Base-by-base conservation (phyloP, 139 green algal genomes). In the Picochlorum costavermella region DNA sequence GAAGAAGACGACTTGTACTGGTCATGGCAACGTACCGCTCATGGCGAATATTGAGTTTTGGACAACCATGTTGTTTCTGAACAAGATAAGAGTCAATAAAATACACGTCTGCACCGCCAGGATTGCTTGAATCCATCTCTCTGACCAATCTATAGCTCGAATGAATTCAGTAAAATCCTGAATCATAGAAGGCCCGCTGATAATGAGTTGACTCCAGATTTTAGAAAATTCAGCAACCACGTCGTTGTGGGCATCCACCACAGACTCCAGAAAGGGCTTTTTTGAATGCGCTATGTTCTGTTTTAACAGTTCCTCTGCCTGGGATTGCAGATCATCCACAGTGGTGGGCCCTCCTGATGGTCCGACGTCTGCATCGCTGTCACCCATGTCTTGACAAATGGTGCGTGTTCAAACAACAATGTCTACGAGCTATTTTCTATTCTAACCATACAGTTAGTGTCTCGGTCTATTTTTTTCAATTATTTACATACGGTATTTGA, bases 41-140 rank as follows among this genome's bases (percentile, higher is more conserved):
- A 67, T 9, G 16, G 71, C 46, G 33, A 83, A 77, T 36, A 79
- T 30, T 20, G 46, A 36, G 26, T 40, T 55, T 28, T 78, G 60
- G 16, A 78, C 31, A 16, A 43, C 17, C 2, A 45, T 50, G n/a
- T 44, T 67, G 23, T 50, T 71, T 5, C 78, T 58, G 43, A 73
- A 71, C 0, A 67, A 13, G 8, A 84, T 20, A 3, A 73, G 60
- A 5, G 64, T n/a, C 2, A 78, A 16, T 2, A 84, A 56, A 3
- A 84, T 58, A 5, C 69, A 12, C 3, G 55, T n/a, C n/a, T 84
- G 63, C 13, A 64, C 29, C 13, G 55, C 74, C 9, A 84, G 61
- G 11, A 84, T 56, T 12, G 26, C 63, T 12, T 73, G 37, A 8
- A 84, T 56, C 78, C 78, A 84, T 10, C 71, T n/a, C 23, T 49